Conservation (phyloP, 1,139 yeast genomes). For the Pichia sp. region DNA sequence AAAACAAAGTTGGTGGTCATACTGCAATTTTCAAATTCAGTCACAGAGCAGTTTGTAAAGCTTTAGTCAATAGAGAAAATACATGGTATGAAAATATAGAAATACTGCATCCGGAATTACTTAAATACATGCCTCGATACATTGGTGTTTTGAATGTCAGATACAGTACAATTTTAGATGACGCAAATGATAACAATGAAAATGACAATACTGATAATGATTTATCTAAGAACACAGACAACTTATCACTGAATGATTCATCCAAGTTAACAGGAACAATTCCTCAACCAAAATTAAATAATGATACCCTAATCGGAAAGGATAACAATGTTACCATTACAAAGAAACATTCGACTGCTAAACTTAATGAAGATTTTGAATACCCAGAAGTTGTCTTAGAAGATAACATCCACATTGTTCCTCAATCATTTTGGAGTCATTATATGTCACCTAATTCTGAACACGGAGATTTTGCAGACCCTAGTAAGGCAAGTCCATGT, state of each 20-base stretch:
- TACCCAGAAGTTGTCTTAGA: slow-evolving; percentile 79
- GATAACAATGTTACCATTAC: neutral
- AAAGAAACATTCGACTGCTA: slow-evolving; percentile 3
- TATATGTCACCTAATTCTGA: slow-evolving; percentile 44
- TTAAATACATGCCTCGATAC: slow-evolving; percentile 87
- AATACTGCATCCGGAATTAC: slow-evolving; percentile 66
- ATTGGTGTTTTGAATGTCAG: slow-evolving; percentile 93
- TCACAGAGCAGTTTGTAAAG: slow-evolving; percentile 93
- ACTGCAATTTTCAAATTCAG: slow-evolving; percentile 94
- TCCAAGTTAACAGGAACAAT: neutral
- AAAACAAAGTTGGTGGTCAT: slow-evolving; percentile 97
- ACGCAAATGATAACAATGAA: slow-evolving; percentile 8
- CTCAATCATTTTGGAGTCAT: slow-evolving; percentile 68
- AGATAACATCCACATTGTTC: slow-evolving; percentile 87
- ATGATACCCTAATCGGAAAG: neutral
- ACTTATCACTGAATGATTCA: neutral
- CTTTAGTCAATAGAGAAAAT: slow-evolving; percentile 85
- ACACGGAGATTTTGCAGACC: neutral
- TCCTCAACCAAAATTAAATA: neutral
- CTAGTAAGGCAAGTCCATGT: neutral
- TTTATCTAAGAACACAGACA: neutral
- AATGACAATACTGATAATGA: neutral
- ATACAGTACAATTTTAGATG: slow-evolving; percentile 51
- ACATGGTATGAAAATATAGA: slow-evolving; percentile 90
- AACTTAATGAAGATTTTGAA: slow-evolving; percentile 9